These are phyloP conservation scores for Herpetomonas samuelpessoai DNA, from an alignment of 208 protist genomes.

Conservation along the genomic window DNA sequence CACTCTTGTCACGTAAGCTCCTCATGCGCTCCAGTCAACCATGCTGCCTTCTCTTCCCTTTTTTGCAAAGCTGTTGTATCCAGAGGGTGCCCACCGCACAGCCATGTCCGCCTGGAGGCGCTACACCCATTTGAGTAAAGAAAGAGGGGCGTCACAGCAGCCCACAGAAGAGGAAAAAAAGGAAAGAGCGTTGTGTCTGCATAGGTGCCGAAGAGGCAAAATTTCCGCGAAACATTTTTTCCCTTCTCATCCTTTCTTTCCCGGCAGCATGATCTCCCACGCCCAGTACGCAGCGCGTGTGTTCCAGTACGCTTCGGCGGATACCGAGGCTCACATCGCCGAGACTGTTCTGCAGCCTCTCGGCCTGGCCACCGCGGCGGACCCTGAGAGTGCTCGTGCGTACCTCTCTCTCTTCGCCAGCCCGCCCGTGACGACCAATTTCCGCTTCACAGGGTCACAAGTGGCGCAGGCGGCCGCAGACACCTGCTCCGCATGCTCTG, in stretches of 20 bases:
- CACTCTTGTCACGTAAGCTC: neutral
- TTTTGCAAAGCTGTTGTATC: too few species aligned
- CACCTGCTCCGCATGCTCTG: neutral
- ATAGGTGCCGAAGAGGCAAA: too few species aligned
- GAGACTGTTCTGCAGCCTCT: constrained; percentile 28
- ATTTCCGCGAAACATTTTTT: too few species aligned
- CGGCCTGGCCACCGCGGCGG: constrained; percentile 4
- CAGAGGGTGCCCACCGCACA: too few species aligned
- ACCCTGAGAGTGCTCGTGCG: neutral
- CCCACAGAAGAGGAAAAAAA: too few species aligned
- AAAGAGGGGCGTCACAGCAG: too few species aligned
- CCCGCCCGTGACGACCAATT: constrained; percentile 36
- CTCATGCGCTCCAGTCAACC: neutral
- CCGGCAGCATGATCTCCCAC: constrained; percentile 26
- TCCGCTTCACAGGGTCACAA: constrained; percentile 26
- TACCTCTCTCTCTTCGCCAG: constrained; percentile 27
- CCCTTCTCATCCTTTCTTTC: constrained; percentile 2
- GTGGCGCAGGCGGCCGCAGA: neutral
- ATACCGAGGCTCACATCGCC: constrained; percentile 21
- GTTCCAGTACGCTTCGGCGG: constrained; percentile 22
- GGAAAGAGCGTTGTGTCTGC: too few species aligned
- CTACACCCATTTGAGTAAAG: too few species aligned
- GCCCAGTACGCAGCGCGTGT: constrained; percentile 20
- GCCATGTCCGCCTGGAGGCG: too few species aligned
- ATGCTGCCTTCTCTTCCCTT: too few species aligned